Base-by-base conservation (phyloP, 345 rosid genomes). In the Citrus australasica region DNA sequence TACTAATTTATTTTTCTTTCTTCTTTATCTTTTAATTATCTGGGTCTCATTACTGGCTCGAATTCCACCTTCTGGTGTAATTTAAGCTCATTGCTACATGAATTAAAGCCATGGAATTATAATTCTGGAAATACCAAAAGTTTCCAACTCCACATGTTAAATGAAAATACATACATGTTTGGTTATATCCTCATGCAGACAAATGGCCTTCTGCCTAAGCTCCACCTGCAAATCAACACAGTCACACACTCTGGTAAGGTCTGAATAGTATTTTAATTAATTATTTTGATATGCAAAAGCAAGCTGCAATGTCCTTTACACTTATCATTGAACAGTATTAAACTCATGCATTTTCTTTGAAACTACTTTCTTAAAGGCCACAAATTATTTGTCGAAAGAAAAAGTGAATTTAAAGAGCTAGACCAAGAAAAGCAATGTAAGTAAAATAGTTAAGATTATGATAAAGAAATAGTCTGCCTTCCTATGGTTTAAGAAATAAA, bases 171-270 rank as follows among this genome's bases (percentile, higher is more conserved):
- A 35, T 82, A 87, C 94, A 65, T 86, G 79, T 65, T 85, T 87
- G 28, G 84, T 89, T 77, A 86, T 80, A 75, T 81, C 85, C 80
- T 85, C 89, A 48, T 90, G 94, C 62, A 89, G 87, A 82, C 65
- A 74, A 71, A 62, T 71, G 7, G 88, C 91, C 82, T 86, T 90
- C 80, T 87, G 79, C 69, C 46, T 74, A 64, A 90, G 80, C 46
- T 89, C 89, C 78, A 53, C 82, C 92, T 90, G 87, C 66, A 80
- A 82, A 74, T 67, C 74, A 24, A 67, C 53, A 46, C 17, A 46
- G 51, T 3, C 51, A 46, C 51, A 40, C 66, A 78, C 51, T 80
- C 60, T 22, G 27, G 81, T 66, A 78, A 70, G 35, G 28, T 33
- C n/a, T 32, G 65, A 28, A 38, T 13, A 32, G 40, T 10, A 32